A percentile compares a stretch with the other conserved stretches of the same genome.
Conservation (phyloP, 192 early-diverging fungal species). For the Backusella sp. region DNA sequence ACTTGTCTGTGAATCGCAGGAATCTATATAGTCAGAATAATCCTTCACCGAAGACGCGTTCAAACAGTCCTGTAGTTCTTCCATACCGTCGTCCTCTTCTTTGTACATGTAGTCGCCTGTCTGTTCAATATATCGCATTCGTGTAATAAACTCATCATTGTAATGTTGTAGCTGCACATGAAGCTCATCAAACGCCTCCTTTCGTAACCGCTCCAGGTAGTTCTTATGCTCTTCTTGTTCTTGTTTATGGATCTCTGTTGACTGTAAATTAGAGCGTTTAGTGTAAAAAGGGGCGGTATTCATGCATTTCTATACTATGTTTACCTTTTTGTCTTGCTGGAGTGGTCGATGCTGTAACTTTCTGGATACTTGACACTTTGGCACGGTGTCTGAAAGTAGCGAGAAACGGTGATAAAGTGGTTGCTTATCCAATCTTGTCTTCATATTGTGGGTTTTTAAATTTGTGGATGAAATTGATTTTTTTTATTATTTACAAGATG, state of each 20-base stretch:
- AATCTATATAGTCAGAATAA: not conserved
- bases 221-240: not conserved
- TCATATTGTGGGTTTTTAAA: not conserved
- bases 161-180: not conserved
- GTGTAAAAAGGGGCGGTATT: not conserved
- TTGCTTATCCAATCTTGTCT: not conserved
- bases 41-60: not conserved
- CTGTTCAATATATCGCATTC: not conserved
- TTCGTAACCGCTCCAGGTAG: not conserved
- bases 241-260: not conserved
- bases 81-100: not conserved
- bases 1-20: not conserved
- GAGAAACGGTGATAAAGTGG: not conserved
- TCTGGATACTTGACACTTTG: not conserved
- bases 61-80: not conserved
- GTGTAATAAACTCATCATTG: not conserved
- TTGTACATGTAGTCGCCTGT: not conserved
- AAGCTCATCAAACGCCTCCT: slow-evolving; percentile 1
- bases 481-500: too few relatives aligned
- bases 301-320: not conserved
- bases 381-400: not conserved
- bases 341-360: not conserved
- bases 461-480: not conserved
- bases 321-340: not conserved
- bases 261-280: not conserved